Evolutionary conservation across 108 stramenopile species (phyloP).

Genomic region (Pseudonitzschia multiseries): DNA sequence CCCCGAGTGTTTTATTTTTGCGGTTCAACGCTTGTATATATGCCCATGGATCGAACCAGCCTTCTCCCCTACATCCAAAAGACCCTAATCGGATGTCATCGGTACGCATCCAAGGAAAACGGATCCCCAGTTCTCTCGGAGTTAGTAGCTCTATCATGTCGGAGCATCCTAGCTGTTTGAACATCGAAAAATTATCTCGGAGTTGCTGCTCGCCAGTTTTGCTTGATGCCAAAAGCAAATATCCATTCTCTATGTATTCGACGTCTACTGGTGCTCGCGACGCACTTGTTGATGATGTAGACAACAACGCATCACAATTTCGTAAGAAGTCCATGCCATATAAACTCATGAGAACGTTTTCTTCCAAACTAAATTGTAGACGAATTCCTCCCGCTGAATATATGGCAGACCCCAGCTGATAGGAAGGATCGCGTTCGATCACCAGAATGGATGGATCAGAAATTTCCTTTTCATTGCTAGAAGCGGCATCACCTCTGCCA

Average conservation of each 20-base stretch:
- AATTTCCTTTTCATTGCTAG: too few species aligned
- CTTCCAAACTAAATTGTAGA: conserved; percentile 57
- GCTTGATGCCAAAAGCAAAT: conserved; percentile 66
- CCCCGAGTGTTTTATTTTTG: conserved; percentile 49
- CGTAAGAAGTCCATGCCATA: conserved; percentile 68
- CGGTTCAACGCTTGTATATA: conserved; percentile 45
- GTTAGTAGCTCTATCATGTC: conserved; percentile 41
- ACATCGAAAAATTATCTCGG: conserved; percentile 45
- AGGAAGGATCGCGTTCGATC: conserved; percentile 68
- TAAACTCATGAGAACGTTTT: conserved; percentile 71
- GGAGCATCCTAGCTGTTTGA: conserved; percentile 33
- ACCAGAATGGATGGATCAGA: conserved; percentile 36
- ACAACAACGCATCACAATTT: background rate
- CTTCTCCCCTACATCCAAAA: conserved; percentile 58
- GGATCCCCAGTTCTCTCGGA: conserved; percentile 32
- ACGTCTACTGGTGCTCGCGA: background rate
- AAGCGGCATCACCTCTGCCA: background rate
- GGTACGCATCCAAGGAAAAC: conserved; percentile 69
- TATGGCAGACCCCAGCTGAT: conserved; percentile 49
- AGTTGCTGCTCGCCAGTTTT: conserved; percentile 38
- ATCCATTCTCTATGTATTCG: conserved; percentile 54
- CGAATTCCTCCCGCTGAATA: conserved; percentile 73
- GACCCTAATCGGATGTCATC: conserved; percentile 57
- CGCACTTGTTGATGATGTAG: background rate
- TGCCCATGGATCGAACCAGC: conserved; percentile 81